Evolutionary conservation across 805 yeast species (phyloP).

Genomic region (Saccharomycopsis fibuligera): DNA sequence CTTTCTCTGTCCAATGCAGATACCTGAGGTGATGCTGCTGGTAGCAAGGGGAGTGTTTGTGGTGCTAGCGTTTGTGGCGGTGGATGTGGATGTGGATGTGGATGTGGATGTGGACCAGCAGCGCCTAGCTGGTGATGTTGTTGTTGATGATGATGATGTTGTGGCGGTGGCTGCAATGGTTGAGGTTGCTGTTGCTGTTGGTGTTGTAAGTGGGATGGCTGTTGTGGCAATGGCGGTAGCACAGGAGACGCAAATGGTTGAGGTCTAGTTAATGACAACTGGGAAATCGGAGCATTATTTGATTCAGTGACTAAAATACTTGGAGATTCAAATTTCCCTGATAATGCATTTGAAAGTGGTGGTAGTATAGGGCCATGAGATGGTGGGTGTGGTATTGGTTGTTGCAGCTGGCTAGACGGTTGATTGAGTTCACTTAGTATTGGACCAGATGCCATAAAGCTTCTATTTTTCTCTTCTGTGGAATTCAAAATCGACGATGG

Average conservation of each 20-base stretch:
- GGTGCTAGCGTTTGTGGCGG: too few relatives aligned
- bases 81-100: too few relatives aligned
- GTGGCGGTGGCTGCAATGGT: too few relatives aligned
- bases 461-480: too few relatives aligned
- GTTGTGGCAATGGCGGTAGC: slow-evolving; percentile 7
- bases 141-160: too few relatives aligned
- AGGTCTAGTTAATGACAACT: neutral
- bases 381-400: neutral
- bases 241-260: neutral
- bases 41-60: neutral
- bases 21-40: neutral
- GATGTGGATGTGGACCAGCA: too few relatives aligned
- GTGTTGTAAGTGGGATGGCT: too few relatives aligned
- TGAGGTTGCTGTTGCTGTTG: too few relatives aligned
- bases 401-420: neutral
- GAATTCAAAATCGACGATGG: too few relatives aligned
- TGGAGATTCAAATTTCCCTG: neutral
- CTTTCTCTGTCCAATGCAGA: neutral
- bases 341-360: neutral
- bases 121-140: too few relatives aligned
- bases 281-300: neutral
- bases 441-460: too few relatives aligned
- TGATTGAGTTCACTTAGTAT: slow-evolving; percentile 16
- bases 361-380: neutral
- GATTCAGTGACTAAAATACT: neutral